A percentile compares a stretch with the other conserved stretches of the same genome.
phyloP scores from a whole-genome alignment of 2,329 filamentous ascomycete species.

The Xenoacremonium recifei region DNA sequence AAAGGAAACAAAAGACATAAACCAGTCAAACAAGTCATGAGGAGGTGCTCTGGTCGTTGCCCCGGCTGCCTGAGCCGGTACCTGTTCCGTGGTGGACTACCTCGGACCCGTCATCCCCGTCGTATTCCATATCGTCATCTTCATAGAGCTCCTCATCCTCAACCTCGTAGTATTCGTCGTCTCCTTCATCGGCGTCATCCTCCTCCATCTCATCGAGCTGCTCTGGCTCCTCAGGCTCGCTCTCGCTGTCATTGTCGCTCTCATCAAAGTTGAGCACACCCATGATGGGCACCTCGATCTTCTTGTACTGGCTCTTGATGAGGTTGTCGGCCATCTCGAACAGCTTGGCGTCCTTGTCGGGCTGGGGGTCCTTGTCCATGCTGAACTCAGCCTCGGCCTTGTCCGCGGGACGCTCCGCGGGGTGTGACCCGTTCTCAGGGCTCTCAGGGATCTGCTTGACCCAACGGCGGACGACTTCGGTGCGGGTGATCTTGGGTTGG shows the following conservation, averaged over 20 bases:
- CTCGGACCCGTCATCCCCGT: constrained; percentile 25
- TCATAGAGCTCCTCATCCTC: constrained; percentile 28
- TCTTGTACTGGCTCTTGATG: constrained; percentile 46
- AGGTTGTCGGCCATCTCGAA: constrained; percentile 45
- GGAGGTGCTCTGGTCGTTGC: constrained; percentile 23
- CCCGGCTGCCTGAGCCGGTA: constrained; percentile 26
- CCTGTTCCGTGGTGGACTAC: constrained; percentile 26
- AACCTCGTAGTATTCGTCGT: constrained; percentile 25
- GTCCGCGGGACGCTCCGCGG: constrained; percentile 29
- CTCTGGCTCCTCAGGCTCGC: constrained; percentile 26
- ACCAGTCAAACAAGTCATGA: constrained; percentile 18
- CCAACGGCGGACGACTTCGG: constrained; percentile 43
- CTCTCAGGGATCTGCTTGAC: constrained; percentile 39
- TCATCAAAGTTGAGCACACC: constrained; percentile 44
- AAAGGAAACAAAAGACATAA: no score
- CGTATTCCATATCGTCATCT: constrained; percentile 23
- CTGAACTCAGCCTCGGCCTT: constrained; percentile 40
- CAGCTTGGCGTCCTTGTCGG: constrained; percentile 43
- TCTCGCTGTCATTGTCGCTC: constrained; percentile 41
- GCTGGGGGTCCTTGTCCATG: constrained; percentile 37
- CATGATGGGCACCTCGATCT: constrained; percentile 45
- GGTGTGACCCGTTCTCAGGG: constrained; percentile 29
- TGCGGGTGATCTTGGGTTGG: constrained; percentile 35
- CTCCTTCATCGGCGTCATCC: constrained; percentile 22
- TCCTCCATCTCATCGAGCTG: constrained; percentile 23